A percentile compares a stretch with the other conserved stretches of the same genome.
phyloP scores from a whole-genome alignment of 805 yeast species.

The Wickerhamiella cacticola region DNA sequence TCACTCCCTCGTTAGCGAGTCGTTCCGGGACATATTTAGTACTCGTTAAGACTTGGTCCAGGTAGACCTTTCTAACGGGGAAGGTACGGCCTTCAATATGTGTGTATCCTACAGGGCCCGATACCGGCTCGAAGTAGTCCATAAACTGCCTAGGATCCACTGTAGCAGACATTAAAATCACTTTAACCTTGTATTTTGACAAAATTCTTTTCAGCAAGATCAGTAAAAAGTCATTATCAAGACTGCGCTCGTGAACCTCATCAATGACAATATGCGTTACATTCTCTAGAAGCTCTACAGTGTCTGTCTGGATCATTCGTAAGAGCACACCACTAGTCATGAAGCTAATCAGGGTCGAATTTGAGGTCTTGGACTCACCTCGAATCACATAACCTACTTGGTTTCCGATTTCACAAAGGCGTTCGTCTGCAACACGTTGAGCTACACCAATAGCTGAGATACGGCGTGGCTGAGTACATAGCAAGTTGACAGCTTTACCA shows the following conservation, averaged over 20 bases:
- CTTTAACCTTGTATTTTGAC: conserved; percentile 39
- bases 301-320: conserved; percentile 59
- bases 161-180: conserved; percentile 89
- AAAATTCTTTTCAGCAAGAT: conserved; percentile 59
- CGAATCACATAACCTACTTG: conserved; percentile 85
- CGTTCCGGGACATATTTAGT: conserved; percentile 37
- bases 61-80: conserved; percentile 68
- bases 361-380: conserved; percentile 59
- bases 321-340: conserved; percentile 88
- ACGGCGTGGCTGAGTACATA: conserved; percentile 94
- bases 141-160: conserved; percentile 60
- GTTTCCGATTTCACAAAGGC: conserved; percentile 49
- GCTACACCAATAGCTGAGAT: conserved; percentile 92
- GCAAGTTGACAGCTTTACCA: conserved; percentile 42
- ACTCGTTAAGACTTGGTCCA: conserved; percentile 51
- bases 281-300: conserved; percentile 28
- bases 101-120: conserved; percentile 39
- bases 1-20: conserved; percentile 18
- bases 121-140: conserved; percentile 43
- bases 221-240: conserved; percentile 76
- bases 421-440: conserved; percentile 79
- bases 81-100: conserved; percentile 91
- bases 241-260: conserved; percentile 94
- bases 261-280: conserved; percentile 70
- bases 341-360: conserved; percentile 62